Conservation (phyloP, 352 stramenopile genomes). For the Pythium insidiosum region DNA sequence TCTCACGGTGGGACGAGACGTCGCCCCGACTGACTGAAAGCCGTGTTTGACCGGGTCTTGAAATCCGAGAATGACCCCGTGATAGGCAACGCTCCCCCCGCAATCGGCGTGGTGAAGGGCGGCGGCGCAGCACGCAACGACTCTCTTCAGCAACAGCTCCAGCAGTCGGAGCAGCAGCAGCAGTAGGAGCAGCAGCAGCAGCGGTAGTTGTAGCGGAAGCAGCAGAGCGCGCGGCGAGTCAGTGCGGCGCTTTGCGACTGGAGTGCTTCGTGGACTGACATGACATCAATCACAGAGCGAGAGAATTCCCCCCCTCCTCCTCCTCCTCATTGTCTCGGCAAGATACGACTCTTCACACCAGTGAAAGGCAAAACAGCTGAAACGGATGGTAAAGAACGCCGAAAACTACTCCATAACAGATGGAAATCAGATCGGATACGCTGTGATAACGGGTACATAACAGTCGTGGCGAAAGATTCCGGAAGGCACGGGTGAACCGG, state of each 20-base stretch:
- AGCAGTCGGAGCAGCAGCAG: too few relatives aligned
- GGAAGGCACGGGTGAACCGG: conserved; percentile 3
- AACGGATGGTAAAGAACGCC: too few relatives aligned
- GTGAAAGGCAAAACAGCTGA: conserved; percentile 1
- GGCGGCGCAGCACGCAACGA: too few relatives aligned
- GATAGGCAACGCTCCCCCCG: conserved; percentile 12
- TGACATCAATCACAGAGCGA: conserved; percentile 4
- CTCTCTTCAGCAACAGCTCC: too few relatives aligned
- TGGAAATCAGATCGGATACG: conserved; percentile 9
- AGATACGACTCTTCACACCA: conserved; percentile 2
- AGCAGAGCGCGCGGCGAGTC: conserved; percentile 17
- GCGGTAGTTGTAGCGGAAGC: too few relatives aligned
- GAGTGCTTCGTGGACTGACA: conserved; percentile 1
- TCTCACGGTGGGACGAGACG: too few relatives aligned
- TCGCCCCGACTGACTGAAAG: too few relatives aligned
- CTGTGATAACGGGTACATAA: too few relatives aligned
- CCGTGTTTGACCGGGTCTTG: background rate
- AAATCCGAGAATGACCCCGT: conserved; percentile 12
- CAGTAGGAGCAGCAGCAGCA: too few relatives aligned
- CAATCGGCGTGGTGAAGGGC: too few relatives aligned
- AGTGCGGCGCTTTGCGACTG: conserved; percentile 13
- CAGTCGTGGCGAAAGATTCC: conserved; percentile 24
- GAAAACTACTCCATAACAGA: background rate
- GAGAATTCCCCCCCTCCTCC: too few relatives aligned
- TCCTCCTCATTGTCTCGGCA: too few relatives aligned